These are phyloP conservation scores for Penicillium dipodomyicola DNA, from an alignment of 495 filamentous ascomycete genomes.

Conservation along the genomic window DNA sequence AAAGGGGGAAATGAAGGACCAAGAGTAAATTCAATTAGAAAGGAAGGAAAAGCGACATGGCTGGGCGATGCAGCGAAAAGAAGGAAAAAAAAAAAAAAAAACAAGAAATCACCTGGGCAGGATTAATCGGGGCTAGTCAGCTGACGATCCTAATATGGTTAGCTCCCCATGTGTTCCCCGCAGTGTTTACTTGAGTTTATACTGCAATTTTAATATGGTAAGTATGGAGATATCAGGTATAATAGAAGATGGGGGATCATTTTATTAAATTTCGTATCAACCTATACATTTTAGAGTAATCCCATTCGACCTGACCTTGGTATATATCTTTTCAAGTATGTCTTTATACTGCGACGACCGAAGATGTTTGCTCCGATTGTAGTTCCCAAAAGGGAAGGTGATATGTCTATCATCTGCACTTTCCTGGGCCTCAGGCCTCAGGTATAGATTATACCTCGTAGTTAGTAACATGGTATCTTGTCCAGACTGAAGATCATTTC, in stretches of 20 bases:
- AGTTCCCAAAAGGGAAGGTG: conserved; percentile 2
- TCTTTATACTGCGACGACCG: background rate
- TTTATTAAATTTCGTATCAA: background rate
- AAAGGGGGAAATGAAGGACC: conserved; percentile 8
- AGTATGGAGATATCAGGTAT: background rate
- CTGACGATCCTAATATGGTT: conserved; percentile 7
- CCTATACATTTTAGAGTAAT: background rate
- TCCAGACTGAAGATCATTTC: background rate
- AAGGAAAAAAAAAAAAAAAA: background rate
- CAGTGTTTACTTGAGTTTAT: conserved; percentile 13
- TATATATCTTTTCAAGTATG: background rate
- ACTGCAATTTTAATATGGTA: background rate
- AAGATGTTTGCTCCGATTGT: background rate
- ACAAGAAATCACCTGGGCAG: background rate
- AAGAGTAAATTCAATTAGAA: conserved; percentile 2
- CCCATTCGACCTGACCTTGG: background rate
- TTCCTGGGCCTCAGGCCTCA: background rate
- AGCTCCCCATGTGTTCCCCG: conserved; percentile 11
- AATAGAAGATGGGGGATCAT: background rate
- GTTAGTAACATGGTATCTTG: background rate
- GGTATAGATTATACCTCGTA: background rate
- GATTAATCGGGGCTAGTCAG: conserved; percentile 6
- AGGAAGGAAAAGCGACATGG: conserved; percentile 9
- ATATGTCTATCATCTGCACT: conserved; percentile 5
- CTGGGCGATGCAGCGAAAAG: conserved; percentile 3